Evolutionary conservation across 805 yeast genomes (phyloP), one percentile per base, ranked within the genome.

Genomic region (Ogataea pilisensis): DNA sequence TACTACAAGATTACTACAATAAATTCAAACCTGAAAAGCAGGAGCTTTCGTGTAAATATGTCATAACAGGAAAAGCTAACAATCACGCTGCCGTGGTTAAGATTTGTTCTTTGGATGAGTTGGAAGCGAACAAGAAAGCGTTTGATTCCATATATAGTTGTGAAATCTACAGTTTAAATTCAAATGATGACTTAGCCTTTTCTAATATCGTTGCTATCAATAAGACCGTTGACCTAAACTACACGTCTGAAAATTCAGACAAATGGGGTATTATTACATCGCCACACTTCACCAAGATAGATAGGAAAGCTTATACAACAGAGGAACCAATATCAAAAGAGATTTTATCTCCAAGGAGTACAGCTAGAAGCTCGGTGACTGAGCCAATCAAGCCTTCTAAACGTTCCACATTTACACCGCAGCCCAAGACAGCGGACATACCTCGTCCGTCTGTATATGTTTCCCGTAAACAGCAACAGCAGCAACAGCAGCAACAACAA

Each of bases 201-300:
- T 46, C 43, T 27, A 55, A 53, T 31, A 48, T 53, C 13, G 50
- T 47, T 11, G 48, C 54, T 13, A 35, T 48, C 16, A 53, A 56
- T 35, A 35, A 34, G 2, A 37, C 34, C 5, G 31, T 46, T 9
- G 34, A 33, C 3, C 35, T 41, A 21, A 39, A 39, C 4, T 50
- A 49, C 35, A 42, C 47, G 2, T 39, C 44, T 11, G 56, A 46
- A 16, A 54, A 46, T 30, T 46, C 53, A 36, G 36, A 22, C 2
- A 44, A 42, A 18, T 58, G 62, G 55, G 64, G 60, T 4, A 36
- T 56, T 2, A 47, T 58, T 18, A 42, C 40, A 21, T 50, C 60
- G 2, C 29, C 38, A 4, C 45, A 54, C 6, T 11, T 18, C 4
- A 37, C n/a, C 49, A 8, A 34, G 32, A 36, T 31, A 33, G 38